Base-by-base conservation (phyloP, 2,329 filamentous ascomycete species). In the Pseudogymnoascus sp. region DNA sequence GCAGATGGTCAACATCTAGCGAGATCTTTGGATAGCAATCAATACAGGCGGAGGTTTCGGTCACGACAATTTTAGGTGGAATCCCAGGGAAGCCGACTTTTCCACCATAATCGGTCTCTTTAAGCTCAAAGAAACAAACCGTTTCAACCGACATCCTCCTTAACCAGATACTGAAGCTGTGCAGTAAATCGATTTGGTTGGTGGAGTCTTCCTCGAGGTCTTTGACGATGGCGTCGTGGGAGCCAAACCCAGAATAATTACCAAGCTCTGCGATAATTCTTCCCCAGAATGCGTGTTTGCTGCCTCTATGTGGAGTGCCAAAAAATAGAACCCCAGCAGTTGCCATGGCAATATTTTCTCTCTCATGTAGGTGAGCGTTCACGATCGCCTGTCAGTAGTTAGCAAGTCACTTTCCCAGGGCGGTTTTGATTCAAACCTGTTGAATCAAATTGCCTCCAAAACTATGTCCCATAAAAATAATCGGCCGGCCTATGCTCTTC, bases 401-500 rank as follows among this genome's bases (percentile, higher is more conserved):
- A 25, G 22, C 2, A 45, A 25, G 19, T 45, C 41, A 7, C 41
- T 45, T 45, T 14, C 41, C 5, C 2, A 25, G 11, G 41, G 41
- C 9, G 22, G 22, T 23, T 45, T 23, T 14, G 23, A 45, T 23
- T 14, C 41, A 45, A 45, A 67, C 68, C 61, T 64, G 64, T 58
- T 70, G 69, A 14, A 70, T 66, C 30, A 70, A 59, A 35, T 69
- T 69, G 23, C 68, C 68, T 22, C 68, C 68, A 33, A 70, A 62
- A 58, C 66, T 68, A 62, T 70, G 68, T 4, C 68, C 67, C 25
- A 70, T 65, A 61, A 69, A 70, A 22, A 69, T 67, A 58, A 69
- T 69, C 4, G 68, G 69, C 52, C 68, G 65, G 36, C 65, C 64
- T 22, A 63, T 64, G 11, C 63, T 49, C n/a, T 60, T 65, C n/a